Evolutionary conservation across 768 basidiomycete species (phyloP).

Genomic region (Russula lepida): DNA sequence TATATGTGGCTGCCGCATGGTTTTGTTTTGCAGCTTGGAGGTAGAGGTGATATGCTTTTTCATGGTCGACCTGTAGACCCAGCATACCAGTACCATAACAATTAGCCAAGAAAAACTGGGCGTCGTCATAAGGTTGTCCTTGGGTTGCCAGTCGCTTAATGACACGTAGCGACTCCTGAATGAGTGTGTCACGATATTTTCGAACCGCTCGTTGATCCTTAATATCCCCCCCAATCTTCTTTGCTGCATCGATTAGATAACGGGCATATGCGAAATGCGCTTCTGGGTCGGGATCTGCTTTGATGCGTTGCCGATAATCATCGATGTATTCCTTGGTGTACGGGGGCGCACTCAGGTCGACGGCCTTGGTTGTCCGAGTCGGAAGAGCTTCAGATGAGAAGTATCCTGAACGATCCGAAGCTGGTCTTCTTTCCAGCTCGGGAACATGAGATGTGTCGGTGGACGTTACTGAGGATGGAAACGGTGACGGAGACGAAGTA

Average conservation of each 20-base stretch:
- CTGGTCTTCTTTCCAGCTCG: constrained; percentile 52
- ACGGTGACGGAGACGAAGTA: constrained; percentile 2
- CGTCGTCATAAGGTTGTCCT: constrained; percentile 87
- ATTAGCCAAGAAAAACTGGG: constrained; percentile 97
- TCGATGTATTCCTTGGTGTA: constrained; percentile 96
- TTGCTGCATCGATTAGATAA: constrained; percentile 97
- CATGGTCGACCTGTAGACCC: constrained; percentile 95
- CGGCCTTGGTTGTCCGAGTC: constrained; percentile 68
- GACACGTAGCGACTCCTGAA: constrained; percentile 85
- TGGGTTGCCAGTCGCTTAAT: constrained; percentile 89
- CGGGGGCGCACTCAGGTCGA: constrained; percentile 75
- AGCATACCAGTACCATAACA: constrained; percentile 93
- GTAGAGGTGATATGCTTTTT: constrained; percentile 94
- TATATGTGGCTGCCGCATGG: constrained; percentile 88
- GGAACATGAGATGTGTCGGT: constrained; percentile 26
- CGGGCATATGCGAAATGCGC: constrained; percentile 98
- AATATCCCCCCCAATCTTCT: constrained; percentile 68
- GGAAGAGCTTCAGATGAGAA: constrained; percentile 46
- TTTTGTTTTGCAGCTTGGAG: constrained; percentile 97
- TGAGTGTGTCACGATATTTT: constrained; percentile 82
- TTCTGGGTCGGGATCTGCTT: constrained; percentile 95
- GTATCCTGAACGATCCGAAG: constrained; percentile 50
- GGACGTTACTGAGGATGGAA: constrained; percentile 21
- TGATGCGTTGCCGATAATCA: constrained; percentile 94
- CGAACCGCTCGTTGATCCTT: constrained; percentile 77